Conservation (phyloP, 495 filamentous ascomycete species). For the Penicillium coffeae region DNA sequence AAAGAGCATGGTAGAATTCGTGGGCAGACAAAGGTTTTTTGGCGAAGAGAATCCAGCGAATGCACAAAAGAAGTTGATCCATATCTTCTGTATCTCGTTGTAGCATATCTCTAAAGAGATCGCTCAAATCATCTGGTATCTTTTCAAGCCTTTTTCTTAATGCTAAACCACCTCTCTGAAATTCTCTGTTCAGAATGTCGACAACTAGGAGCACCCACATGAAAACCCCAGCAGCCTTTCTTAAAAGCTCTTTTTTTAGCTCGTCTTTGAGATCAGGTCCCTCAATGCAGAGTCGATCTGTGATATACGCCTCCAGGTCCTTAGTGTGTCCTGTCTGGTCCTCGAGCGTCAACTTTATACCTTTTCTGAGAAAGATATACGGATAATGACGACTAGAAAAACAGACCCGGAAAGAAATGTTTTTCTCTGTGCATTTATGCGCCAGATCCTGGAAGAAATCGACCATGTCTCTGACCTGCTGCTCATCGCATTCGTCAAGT, state of each 20-base stretch:
- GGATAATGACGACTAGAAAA: conserved; percentile 53
- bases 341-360: conserved; percentile 26
- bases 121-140: conserved; percentile 30
- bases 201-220: conserved; percentile 48
- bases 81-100: conserved; percentile 22
- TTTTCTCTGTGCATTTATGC: conserved; percentile 10
- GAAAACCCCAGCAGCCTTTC: conserved; percentile 43
- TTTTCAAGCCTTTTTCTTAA: conserved; percentile 26
- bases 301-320: conserved; percentile 24
- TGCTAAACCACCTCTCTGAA: conserved; percentile 18
- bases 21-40: conserved; percentile 22
- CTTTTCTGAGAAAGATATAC: conserved; percentile 33
- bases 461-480: conserved; percentile 34
- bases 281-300: conserved; percentile 17
- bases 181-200: conserved; percentile 41
- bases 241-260: conserved; percentile 25
- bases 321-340: conserved; percentile 24
- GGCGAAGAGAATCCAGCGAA: conserved; percentile 38
- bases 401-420: conserved; percentile 26
- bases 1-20: conserved; percentile 33
- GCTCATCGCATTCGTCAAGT: conserved; percentile 38
- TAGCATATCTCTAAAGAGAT: conserved; percentile 40
- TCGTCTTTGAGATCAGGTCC: conserved; percentile 8
- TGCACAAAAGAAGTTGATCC: conserved; percentile 26
- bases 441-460: conserved; percentile 35